These are phyloP conservation scores for Arxiozyma heterogenica DNA, from an alignment of 1,139 yeast species.

Conservation along the genomic window DNA sequence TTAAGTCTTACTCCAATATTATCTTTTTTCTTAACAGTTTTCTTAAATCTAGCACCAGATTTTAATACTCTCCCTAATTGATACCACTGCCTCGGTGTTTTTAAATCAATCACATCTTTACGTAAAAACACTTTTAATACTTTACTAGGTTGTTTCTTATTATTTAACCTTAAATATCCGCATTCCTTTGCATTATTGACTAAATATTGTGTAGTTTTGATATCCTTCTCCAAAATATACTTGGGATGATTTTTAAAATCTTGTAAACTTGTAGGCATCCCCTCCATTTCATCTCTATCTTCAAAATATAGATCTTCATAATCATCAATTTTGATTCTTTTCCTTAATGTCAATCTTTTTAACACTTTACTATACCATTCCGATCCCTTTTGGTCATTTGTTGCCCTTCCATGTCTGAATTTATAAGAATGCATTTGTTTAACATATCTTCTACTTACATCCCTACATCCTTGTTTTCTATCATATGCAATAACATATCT, in stretches of 20 bases:
- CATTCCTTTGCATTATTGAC: constrained; percentile 52
- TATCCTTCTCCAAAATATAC: constrained; percentile 71
- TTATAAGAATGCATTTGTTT: constrained; percentile 58
- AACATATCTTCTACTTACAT: constrained; percentile 79
- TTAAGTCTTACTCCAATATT: background rate
- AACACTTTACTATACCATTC: constrained; percentile 49
- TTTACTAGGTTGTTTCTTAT: constrained; percentile 23
- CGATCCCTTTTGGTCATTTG: constrained; percentile 47
- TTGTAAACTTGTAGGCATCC: constrained; percentile 74
- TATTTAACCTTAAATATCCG: constrained; percentile 53
- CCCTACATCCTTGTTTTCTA: constrained; percentile 53
- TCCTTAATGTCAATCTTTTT: constrained; percentile 24
- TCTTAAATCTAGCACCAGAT: constrained; percentile 59
- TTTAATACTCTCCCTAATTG: constrained; percentile 68
- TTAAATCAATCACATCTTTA: constrained; percentile 50
- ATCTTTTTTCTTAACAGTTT: constrained; percentile 31
- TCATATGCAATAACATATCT: constrained; percentile 75
- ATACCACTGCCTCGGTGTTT: constrained; percentile 82
- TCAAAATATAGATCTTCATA: constrained; percentile 64
- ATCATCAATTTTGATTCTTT: constrained; percentile 46
- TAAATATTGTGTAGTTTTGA: constrained; percentile 62
- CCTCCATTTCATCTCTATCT: constrained; percentile 62
- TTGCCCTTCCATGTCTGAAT: constrained; percentile 63
- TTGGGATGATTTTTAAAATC: constrained; percentile 85
- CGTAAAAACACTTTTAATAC: constrained; percentile 54